Base-by-base conservation (phyloP, 306 rosid genomes). In the Rosa lucieae region DNA sequence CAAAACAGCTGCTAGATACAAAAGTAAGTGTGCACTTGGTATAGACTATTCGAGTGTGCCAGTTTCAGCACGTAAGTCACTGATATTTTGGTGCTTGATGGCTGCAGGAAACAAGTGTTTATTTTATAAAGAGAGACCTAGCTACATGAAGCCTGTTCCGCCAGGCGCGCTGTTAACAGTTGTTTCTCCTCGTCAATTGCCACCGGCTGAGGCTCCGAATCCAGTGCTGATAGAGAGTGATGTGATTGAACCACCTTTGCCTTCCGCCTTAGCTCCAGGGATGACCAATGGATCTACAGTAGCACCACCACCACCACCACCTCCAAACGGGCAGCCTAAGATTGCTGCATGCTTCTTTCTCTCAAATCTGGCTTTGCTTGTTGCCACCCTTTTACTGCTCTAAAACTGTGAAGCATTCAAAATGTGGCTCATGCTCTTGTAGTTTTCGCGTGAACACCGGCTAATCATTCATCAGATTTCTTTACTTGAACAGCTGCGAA, bases 1-100 rank as follows among this genome's bases (percentile, higher is more conserved):
- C 0, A 79, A 83, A 75, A 96, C 99, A 18, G 86, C 96, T 40
- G 85, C 82, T 56, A 88, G 98, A 89, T 96, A 93, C 91, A 89
- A 84, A 86, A 91, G 99, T 96, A 87, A 90, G 98, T 78, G 69
- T 81, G 59, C 82, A 66, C 65, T 40, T 70, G 20, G 69, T 75
- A 23, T 72, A 5, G 20, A 23, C 12, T 13, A 43, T 23, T 43
- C 8, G 23, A 20, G 20, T 6, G 39, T 43, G 26, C 26, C 3
- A 32, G 37, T 32, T 32, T 32, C 37, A 32, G 29, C 11, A 18
- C 7, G 23, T 18, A n/a, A n/a, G 8, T 47, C 42, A 46, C 75
- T 81, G 78, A 90, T 73, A 23, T 62, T 51, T 62, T 21, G 79
- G 43, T 76, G 65, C 51, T 51, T 48, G 72, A 46, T 84, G 77